Base-by-base conservation (phyloP, 495 filamentous ascomycete genomes). In the Lophiotrema nucula region DNA sequence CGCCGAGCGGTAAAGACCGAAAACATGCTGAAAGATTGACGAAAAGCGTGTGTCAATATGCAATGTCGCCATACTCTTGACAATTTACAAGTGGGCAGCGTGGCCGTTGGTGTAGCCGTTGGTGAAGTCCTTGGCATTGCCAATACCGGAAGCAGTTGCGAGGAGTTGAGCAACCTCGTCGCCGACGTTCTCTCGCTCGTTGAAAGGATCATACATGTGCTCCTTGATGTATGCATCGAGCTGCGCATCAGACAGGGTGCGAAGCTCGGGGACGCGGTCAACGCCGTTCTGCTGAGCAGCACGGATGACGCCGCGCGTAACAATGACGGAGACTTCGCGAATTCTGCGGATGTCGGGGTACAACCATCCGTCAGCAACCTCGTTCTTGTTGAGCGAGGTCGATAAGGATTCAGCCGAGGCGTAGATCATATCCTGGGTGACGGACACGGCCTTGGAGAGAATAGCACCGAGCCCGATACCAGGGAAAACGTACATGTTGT, bases 401-500 rank as follows among this genome's bases (percentile, higher is more conserved):
- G 88, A 83, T 13, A 98, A 83, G 12, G 90, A 86, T 21, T 84
- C 84, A 26, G 89, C 93, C 49, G 91, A 92, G 44, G 87, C 89
- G 76, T 97, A 98, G 49, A 90, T 87, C 93, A 97, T 98, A 71
- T 85, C 85, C 70, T 98, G 90, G 28, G 93, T 97, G 59, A 98
- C 83, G 64, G 84, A 84, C 68, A 87, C 86, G 39, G 89, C 81
- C 77, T 96, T 92, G 77, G 84, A 86, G 35, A 98, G 85, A 67
- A 98, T 96, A 57, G 92, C 89, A 54, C 91, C 93, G 27, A 97
- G 83, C 31, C 93, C 93, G 58, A 98, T 91, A 67, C 93, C 93
- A 2, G 93, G 93, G 84, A 98, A 98, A 44, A 98, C 90, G 65
- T 97, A 98, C 77, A 88, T 88, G 76, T 95, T 95, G 79, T 87